phyloP scores from a whole-genome alignment of 257 asterid species.

The Craterostigma plantagineum region DNA sequence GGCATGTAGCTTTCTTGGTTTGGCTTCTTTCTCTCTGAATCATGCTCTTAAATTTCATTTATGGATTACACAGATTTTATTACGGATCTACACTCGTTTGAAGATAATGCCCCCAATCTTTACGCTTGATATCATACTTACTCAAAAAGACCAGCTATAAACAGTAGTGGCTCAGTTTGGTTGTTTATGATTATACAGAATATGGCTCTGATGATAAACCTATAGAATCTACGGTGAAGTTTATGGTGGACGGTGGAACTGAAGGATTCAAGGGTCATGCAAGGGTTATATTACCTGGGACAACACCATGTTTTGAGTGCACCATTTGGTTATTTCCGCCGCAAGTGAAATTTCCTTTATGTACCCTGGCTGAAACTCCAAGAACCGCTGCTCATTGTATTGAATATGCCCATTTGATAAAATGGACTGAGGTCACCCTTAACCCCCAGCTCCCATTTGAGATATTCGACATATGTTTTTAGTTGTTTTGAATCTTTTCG shows the following conservation, averaged over 20 bases:
- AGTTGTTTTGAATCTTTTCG: too few relatives aligned
- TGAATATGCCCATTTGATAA: slow-evolving; percentile 93
- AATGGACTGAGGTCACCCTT: slow-evolving; percentile 73
- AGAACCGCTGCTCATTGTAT: slow-evolving; percentile 95
- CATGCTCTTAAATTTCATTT: slow-evolving; percentile 5
- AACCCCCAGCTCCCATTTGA: too few relatives aligned
- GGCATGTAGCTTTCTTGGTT: slow-evolving; percentile 92
- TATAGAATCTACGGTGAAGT: slow-evolving; percentile 58
- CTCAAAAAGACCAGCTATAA: too few relatives aligned
- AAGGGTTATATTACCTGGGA: slow-evolving; percentile 86
- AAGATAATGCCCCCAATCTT: too few relatives aligned
- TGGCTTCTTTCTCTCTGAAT: slow-evolving; percentile 14
- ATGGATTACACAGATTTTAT: too few relatives aligned
- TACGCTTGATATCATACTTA: too few relatives aligned
- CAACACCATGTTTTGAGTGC: slow-evolving; percentile 94
- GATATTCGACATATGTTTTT: too few relatives aligned
- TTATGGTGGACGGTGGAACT: slow-evolving; percentile 99
- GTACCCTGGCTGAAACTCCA: slow-evolving; percentile 96
- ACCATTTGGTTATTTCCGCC: slow-evolving; percentile 98
- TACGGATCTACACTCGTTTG: too few relatives aligned
- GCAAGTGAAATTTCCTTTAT: slow-evolving; percentile 91
- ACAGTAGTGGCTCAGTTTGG: too few relatives aligned
- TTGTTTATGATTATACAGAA: slow-evolving; percentile 26
- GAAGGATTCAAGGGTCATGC: slow-evolving; percentile 99
- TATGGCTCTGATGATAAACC: slow-evolving; percentile 69